Evolutionary conservation across 768 basidiomycete genomes (phyloP).

Genomic region (Coprinopsis cinerea): DNA sequence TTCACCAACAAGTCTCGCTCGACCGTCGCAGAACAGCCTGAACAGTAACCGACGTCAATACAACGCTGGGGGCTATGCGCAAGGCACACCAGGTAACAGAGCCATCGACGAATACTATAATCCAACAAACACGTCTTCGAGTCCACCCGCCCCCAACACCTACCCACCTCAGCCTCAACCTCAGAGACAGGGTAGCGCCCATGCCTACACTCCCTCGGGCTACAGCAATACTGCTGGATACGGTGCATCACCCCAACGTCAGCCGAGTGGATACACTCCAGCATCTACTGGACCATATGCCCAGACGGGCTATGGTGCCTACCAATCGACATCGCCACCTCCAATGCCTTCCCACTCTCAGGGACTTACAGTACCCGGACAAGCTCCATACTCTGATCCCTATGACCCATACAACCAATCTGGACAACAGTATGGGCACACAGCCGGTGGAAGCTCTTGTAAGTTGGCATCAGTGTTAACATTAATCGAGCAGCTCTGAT

Average conservation of each 20-base stretch:
- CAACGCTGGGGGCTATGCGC: slow-evolving; percentile 57
- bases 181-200: slow-evolving; percentile 30
- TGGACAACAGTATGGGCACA: slow-evolving; percentile 46
- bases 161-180: slow-evolving; percentile 42
- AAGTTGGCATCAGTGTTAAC: slow-evolving; percentile 18
- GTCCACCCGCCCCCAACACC: slow-evolving; percentile 24
- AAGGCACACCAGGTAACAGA: slow-evolving; percentile 56
- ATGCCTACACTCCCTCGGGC: slow-evolving; percentile 34
- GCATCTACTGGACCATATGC: slow-evolving; percentile 9
- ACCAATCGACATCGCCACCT: slow-evolving; percentile 22
- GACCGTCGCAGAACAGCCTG: slow-evolving; percentile 19
- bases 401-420: slow-evolving; percentile 19
- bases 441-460: slow-evolving; percentile 49
- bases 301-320: slow-evolving; percentile 7
- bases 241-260: slow-evolving; percentile 8
- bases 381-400: slow-evolving; percentile 26
- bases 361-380: slow-evolving; percentile 26
- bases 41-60: slow-evolving; percentile 17
- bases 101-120: slow-evolving; percentile 73
- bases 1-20: slow-evolving; percentile 23
- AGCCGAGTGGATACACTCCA: slow-evolving; percentile 20
- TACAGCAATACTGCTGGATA: slow-evolving; percentile 15
- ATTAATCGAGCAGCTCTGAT: slow-evolving; percentile 2
- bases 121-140: slow-evolving; percentile 15
- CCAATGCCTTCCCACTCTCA: slow-evolving; percentile 23